Conservation (phyloP, 495 filamentous ascomycete genomes). For the Penicillium antarcticum region DNA sequence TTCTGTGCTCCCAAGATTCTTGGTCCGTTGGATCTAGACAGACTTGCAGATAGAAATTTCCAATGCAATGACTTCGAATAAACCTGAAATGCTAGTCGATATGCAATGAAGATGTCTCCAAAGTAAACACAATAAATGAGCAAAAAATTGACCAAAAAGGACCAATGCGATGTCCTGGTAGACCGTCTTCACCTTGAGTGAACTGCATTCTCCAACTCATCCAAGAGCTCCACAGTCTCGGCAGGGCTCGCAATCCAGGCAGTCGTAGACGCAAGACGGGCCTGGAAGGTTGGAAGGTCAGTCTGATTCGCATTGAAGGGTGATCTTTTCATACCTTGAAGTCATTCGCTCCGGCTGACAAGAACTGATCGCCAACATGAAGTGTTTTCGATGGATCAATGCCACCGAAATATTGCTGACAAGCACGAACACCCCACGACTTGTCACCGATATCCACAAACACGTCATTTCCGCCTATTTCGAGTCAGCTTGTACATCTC, state of each 20-base stretch:
- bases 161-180: background rate
- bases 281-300: slow-evolving; percentile 31
- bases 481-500: background rate
- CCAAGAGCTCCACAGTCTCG: slow-evolving; percentile 84
- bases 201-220: slow-evolving; percentile 52
- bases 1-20: background rate
- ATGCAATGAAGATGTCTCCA: background rate
- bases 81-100: background rate
- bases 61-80: background rate
- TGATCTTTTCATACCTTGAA: slow-evolving; percentile 64
- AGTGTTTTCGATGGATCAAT: slow-evolving; percentile 64
- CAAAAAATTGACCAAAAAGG: background rate
- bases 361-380: slow-evolving; percentile 94
- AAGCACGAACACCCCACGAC: slow-evolving; percentile 86
- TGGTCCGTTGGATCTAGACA: background rate
- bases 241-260: slow-evolving; percentile 90
- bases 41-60: slow-evolving; percentile 10
- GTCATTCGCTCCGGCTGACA: slow-evolving; percentile 93
- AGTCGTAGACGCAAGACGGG: slow-evolving; percentile 61
- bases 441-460: slow-evolving; percentile 99
- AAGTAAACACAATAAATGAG: background rate
- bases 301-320: background rate
- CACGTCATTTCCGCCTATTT: slow-evolving; percentile 77
- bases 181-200: background rate
- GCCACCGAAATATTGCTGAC: slow-evolving; percentile 85